These are phyloP conservation scores for Aspergillus luchuensis DNA, from an alignment of 2,329 filamentous ascomycete genomes.

Conservation along the genomic window DNA sequence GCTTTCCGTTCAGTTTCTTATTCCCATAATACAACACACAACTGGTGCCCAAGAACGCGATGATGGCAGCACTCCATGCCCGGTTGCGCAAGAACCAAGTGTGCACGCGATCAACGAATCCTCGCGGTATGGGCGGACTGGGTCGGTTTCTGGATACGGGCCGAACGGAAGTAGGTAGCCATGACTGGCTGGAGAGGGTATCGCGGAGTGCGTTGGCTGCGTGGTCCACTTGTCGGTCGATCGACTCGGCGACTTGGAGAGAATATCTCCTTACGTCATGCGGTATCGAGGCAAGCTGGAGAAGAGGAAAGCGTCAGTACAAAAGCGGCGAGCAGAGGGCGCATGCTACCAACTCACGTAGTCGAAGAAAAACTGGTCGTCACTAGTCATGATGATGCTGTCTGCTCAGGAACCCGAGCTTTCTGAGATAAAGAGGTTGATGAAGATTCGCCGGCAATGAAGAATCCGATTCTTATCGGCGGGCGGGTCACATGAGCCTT, in stretches of 20 bases:
- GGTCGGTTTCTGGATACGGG: slow-evolving; percentile 45
- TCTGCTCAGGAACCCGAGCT: slow-evolving; percentile 1
- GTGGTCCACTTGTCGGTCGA: slow-evolving; percentile 78
- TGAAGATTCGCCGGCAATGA: slow-evolving; percentile 9
- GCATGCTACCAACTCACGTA: slow-evolving; percentile 58
- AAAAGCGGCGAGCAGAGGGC: background rate
- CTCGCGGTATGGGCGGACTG: slow-evolving; percentile 39
- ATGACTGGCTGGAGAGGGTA: slow-evolving; percentile 65
- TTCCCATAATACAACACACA: slow-evolving; percentile 61
- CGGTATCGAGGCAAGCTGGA: slow-evolving; percentile 59
- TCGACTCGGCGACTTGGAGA: slow-evolving; percentile 71
- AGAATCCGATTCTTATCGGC: slow-evolving; percentile 1
- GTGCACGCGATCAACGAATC: slow-evolving; percentile 59
- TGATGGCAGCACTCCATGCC: slow-evolving; percentile 68
- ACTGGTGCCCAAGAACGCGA: slow-evolving; percentile 70
- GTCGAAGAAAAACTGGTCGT: slow-evolving; percentile 77
- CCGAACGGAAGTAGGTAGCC: slow-evolving; percentile 71
- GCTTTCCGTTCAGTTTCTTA: slow-evolving; percentile 60
- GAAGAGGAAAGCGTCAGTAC: slow-evolving; percentile 17
- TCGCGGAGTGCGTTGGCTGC: slow-evolving; percentile 72
- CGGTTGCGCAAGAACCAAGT: slow-evolving; percentile 75
- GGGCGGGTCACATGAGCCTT: slow-evolving; percentile 11
- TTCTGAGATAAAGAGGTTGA: slow-evolving; percentile 4
- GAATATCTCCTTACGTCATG: slow-evolving; percentile 72
- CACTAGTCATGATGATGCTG: slow-evolving; percentile 66